A percentile compares a stretch with the other conserved stretches of the same genome.
Evolutionary conservation across 2,329 filamentous ascomycete species (phyloP).

Genomic region (Xylariales sp.): DNA sequence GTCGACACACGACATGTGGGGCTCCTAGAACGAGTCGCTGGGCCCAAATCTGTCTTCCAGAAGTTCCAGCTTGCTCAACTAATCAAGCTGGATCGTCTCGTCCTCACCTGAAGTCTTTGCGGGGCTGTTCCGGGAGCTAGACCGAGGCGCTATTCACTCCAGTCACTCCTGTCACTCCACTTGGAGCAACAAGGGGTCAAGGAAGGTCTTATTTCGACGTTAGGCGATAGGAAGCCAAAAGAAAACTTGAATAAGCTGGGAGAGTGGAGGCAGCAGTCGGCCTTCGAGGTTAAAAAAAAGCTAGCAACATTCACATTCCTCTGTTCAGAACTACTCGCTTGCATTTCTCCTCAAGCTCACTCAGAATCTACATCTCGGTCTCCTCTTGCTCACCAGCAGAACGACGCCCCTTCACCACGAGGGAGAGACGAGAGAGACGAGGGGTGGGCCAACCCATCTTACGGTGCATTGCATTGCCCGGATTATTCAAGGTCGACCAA

Average conservation of each 20-base stretch:
- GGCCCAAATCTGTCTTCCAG: neutral
- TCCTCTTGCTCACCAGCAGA: too few relatives aligned
- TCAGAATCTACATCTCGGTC: too few relatives aligned
- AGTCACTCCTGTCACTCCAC: slow-evolving; percentile 7
- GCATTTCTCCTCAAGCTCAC: too few relatives aligned
- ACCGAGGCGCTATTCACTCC: slow-evolving; percentile 3
- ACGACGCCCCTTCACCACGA: too few relatives aligned
- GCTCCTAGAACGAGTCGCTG: slow-evolving; percentile 7
- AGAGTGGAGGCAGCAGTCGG: too few relatives aligned
- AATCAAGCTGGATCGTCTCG: slow-evolving; percentile 7
- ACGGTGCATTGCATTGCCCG: too few relatives aligned
- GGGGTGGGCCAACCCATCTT: too few relatives aligned
- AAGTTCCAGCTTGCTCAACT: neutral
- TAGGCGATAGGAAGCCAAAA: slow-evolving; percentile 6
- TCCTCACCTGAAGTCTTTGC: slow-evolving; percentile 1
- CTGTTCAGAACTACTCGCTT: too few relatives aligned
- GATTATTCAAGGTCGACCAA: slow-evolving; percentile 2
- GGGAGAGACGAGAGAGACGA: too few relatives aligned
- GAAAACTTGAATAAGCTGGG: too few relatives aligned
- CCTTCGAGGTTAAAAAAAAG: too few relatives aligned
- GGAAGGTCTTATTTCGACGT: slow-evolving; percentile 1
- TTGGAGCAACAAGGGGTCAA: slow-evolving; percentile 1
- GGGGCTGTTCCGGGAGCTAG: slow-evolving; percentile 8
- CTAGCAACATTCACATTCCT: too few relatives aligned
- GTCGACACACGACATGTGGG: slow-evolving; percentile 6